phyloP scores from a whole-genome alignment of 1,284 basidiomycete species.

The Cystobasidiaceae sp. region DNA sequence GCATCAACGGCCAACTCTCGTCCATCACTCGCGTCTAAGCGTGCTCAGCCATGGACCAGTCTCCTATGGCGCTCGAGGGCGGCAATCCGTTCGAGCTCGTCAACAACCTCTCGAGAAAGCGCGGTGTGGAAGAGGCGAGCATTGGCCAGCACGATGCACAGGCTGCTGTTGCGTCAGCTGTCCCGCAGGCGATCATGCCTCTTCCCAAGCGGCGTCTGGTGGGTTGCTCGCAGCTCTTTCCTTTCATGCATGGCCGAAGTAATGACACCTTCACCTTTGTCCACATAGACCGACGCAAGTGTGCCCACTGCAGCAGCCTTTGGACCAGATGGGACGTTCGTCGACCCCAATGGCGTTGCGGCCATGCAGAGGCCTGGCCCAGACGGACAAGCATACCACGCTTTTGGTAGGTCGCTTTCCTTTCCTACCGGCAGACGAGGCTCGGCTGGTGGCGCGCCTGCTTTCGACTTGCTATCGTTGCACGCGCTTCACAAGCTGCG shows the following conservation, averaged over 20 bases:
- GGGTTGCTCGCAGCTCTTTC: neutral
- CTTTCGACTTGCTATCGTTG: no score
- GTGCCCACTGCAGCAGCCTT: neutral
- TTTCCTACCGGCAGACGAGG: neutral
- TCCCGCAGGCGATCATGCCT: neutral
- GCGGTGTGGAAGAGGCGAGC: slow-evolving; percentile 9
- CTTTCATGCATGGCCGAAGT: neutral
- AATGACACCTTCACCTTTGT: neutral
- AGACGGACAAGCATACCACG: slow-evolving; percentile 6
- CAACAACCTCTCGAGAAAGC: slow-evolving; percentile 5
- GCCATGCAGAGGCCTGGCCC: no score
- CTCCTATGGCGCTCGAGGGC: no score
- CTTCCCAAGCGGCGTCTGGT: slow-evolving; percentile 7
- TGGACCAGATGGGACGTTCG: neutral
- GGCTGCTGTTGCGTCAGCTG: neutral
- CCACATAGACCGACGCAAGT: neutral
- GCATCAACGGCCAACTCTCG: no score
- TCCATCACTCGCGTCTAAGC: no score
- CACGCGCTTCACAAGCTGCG: neutral
- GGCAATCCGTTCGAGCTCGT: slow-evolving; percentile 5
- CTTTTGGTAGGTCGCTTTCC: neutral
- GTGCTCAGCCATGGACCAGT: no score
- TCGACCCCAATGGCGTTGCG: no score
- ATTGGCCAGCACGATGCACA: neutral
- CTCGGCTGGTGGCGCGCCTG: no score